A percentile compares a stretch with the other conserved stretches of the same genome.
Evolutionary conservation across 2,329 filamentous ascomycete species (phyloP).

Genomic region (Ambrosiella beaveri): DNA sequence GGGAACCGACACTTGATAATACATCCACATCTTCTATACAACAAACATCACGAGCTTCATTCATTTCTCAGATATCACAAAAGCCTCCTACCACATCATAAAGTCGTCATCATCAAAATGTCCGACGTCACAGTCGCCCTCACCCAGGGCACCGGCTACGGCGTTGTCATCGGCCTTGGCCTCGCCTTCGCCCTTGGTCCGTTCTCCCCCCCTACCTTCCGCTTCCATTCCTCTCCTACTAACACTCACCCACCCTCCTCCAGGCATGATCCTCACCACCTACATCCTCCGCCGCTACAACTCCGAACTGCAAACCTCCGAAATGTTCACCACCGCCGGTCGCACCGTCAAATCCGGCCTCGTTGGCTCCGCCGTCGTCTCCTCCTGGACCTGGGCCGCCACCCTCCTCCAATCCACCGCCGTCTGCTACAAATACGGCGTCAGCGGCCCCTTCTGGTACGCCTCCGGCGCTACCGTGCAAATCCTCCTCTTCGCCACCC

Average conservation of each 20-base stretch:
- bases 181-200: constrained; percentile 31
- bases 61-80: no score
- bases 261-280: constrained; percentile 41
- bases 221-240: neutral
- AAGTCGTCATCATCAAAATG: neutral
- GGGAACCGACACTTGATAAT: no score
- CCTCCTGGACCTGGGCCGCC: constrained; percentile 84
- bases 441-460: constrained; percentile 44
- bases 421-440: constrained; percentile 68
- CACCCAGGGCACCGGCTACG: constrained; percentile 39
- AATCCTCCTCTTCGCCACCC: constrained; percentile 74
- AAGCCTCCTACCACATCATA: neutral
- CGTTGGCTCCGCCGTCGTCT: constrained; percentile 78
- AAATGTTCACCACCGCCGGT: constrained; percentile 83
- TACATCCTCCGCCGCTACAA: constrained; percentile 46
- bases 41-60: no score
- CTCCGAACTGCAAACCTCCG: constrained; percentile 65
- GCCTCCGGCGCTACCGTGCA: constrained; percentile 62
- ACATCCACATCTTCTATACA: no score
- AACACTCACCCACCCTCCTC: neutral
- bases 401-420: constrained; percentile 62
- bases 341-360: constrained; percentile 78
- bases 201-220: neutral
- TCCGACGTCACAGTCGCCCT: constrained; percentile 1
- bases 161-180: no score